Conservation (phyloP, 2,329 filamentous ascomycete genomes). For the Aspergillus bombycis region DNA sequence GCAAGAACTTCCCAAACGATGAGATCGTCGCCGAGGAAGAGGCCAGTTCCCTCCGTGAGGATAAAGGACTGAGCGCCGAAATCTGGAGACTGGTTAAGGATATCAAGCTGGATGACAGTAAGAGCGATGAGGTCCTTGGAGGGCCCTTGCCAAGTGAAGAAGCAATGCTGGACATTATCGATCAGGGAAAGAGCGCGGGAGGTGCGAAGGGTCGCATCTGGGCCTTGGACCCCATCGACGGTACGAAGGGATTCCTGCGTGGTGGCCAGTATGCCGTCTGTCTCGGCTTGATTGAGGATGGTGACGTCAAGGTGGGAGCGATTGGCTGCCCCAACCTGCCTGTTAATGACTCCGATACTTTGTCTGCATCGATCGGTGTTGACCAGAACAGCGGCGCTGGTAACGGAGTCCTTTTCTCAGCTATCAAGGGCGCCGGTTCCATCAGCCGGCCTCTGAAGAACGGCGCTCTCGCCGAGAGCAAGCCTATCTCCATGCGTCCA, state of each 20-base stretch:
- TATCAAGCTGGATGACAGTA: slow-evolving; percentile 68
- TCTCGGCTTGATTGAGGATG: slow-evolving; percentile 87
- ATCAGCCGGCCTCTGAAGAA: slow-evolving; percentile 74
- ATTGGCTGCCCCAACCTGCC: slow-evolving; percentile 95
- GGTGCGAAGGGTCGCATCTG: slow-evolving; percentile 68
- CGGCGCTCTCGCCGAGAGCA: slow-evolving; percentile 48
- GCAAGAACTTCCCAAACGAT: slow-evolving; percentile 85
- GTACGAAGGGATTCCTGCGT: slow-evolving; percentile 94
- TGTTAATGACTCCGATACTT: slow-evolving; percentile 73
- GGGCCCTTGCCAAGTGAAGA: slow-evolving; percentile 69
- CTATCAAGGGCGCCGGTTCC: slow-evolving; percentile 77
- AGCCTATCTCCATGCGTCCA: slow-evolving; percentile 77
- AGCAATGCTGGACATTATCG: slow-evolving; percentile 61
- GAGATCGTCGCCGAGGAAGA: slow-evolving; percentile 96
- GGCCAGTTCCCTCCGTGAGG: slow-evolving; percentile 74
- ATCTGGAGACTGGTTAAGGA: slow-evolving; percentile 84
- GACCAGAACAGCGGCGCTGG: slow-evolving; percentile 74
- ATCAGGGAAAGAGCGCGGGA: slow-evolving; percentile 53
- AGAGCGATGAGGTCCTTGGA: slow-evolving; percentile 69
- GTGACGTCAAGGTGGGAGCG: slow-evolving; percentile 90
- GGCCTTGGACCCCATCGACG: slow-evolving; percentile 97
- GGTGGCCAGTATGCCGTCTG: slow-evolving; percentile 98
- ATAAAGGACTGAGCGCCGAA: slow-evolving; percentile 69
- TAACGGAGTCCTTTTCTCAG: slow-evolving; percentile 86
- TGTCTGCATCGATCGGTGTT: slow-evolving; percentile 72